A percentile compares a stretch with the other conserved stretches of the same genome.
Evolutionary conservation across 371 early-diverging fungal genomes (phyloP).

Genomic region (Syncephalastrum racemosum): DNA sequence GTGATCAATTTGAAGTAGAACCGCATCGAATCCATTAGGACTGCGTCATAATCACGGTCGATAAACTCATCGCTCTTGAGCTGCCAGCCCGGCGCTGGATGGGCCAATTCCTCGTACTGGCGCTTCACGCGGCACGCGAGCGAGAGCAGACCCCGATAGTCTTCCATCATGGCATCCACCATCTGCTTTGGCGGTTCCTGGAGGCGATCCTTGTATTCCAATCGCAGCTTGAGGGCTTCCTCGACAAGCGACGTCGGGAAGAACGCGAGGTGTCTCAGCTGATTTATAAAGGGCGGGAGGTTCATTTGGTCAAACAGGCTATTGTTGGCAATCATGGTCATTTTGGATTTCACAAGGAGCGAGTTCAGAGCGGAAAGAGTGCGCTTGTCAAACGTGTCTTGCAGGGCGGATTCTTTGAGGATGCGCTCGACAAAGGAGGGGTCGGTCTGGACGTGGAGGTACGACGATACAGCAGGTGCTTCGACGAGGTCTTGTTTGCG

Average conservation of each 20-base stretch:
- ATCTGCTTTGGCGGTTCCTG: constrained; percentile 69
- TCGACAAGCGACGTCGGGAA: constrained; percentile 80
- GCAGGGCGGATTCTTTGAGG: constrained; percentile 79
- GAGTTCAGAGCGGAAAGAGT: constrained; percentile 61
- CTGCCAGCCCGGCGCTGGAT: constrained; percentile 71
- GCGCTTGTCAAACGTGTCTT: constrained; percentile 77
- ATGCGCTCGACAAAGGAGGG: constrained; percentile 84
- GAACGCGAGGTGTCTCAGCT: constrained; percentile 68
- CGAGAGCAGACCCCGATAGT: constrained; percentile 70
- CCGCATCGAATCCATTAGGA: constrained; percentile 71
- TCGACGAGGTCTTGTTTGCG: constrained; percentile 28
- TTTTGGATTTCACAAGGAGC: constrained; percentile 59
- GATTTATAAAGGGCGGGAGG: constrained; percentile 65
- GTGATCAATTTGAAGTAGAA: constrained; percentile 79
- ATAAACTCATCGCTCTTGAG: constrained; percentile 54
- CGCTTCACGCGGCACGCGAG: constrained; percentile 74
- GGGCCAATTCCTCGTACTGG: constrained; percentile 65
- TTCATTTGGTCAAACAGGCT: constrained; percentile 64
- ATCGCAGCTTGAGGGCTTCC: constrained; percentile 74
- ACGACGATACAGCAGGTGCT: constrained; percentile 1
- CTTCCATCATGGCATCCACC: constrained; percentile 82
- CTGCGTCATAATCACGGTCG: constrained; percentile 67
- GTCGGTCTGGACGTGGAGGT: constrained; percentile 33
- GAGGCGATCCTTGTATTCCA: constrained; percentile 73
- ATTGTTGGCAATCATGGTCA: constrained; percentile 68